Base-by-base conservation (phyloP, 495 filamentous ascomycete genomes). In the Penicillium paxilli region DNA sequence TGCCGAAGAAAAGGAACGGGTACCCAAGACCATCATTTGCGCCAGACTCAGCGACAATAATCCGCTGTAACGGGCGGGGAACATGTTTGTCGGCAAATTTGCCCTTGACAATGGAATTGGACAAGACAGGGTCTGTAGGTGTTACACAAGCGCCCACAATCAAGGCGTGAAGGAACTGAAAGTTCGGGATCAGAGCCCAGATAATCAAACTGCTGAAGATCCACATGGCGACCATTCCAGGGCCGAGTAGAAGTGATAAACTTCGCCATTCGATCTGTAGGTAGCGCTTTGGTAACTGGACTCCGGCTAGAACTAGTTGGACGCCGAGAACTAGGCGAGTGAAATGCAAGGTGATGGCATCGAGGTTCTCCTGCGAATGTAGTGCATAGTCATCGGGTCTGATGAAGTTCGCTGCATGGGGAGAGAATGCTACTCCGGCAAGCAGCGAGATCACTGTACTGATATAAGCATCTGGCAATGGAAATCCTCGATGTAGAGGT, bases 21-120 rank as follows among this genome's bases (percentile, higher is more conserved):
- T 95, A 95, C 0, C 92, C 92, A n/a, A 98, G 80, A 0, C 92
- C 92, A 67, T 96, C 92, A 66, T 96, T 96, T 4, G 91, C 89
- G 2, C 92, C 93, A 0, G 87, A 91, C 72, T 98, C 92, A 0
- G 92, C 91, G 47, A 92, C 83, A 58, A 96, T 92, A 52, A 96
- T 91, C 50, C 85, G 83, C 75, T 95, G 91, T 57, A 96, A 67
- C 14, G 84, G 79, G 55, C 84, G 88, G 2, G 91, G 91, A 14
- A 96, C 85, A 70, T 96, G 89, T 59, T 91, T 88, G 52, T 96
- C 92, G 9, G 92, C 92, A 57, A 96, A 96, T 58, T 89, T 92
- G 35, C 92, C 92, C 74, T 96, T 96, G 41, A 96, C 90, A 51
- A 96, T 95, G 2, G 87, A 87, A 54, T 94, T 93, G 22, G 89